Evolutionary conservation across 495 filamentous ascomycete species (phyloP).

Genomic region (Penicillium herquei): DNA sequence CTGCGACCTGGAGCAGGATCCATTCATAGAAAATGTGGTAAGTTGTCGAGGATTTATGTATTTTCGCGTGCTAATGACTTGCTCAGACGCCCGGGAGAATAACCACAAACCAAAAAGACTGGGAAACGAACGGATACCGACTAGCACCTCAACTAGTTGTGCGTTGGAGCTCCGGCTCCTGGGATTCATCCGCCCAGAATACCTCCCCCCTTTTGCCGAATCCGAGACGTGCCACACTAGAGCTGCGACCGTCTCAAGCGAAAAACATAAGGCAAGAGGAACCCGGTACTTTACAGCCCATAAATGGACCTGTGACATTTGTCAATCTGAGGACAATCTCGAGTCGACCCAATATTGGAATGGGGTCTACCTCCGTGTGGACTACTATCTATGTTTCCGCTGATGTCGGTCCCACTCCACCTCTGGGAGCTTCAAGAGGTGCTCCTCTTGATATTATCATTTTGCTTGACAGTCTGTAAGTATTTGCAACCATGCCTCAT

Average conservation of each 20-base stretch:
- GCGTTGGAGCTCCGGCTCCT: slow-evolving; percentile 30
- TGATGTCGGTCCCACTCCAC: slow-evolving; percentile 19
- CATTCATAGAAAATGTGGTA: slow-evolving; percentile 20
- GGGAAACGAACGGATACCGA: background rate
- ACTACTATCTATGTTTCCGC: slow-evolving; percentile 22
- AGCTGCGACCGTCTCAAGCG: background rate
- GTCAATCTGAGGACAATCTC: slow-evolving; percentile 18
- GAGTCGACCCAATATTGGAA: slow-evolving; percentile 9
- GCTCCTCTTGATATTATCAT: slow-evolving; percentile 26
- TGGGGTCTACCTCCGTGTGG: slow-evolving; percentile 17
- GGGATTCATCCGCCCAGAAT: background rate
- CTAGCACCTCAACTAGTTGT: slow-evolving; percentile 11
- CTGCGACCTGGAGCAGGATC: slow-evolving; percentile 10
- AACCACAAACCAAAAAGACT: background rate
- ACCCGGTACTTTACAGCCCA: slow-evolving; percentile 7
- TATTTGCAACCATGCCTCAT: background rate
- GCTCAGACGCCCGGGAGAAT: background rate
- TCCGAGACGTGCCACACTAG: background rate
- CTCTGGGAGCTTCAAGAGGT: slow-evolving; percentile 12
- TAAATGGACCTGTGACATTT: slow-evolving; percentile 22
- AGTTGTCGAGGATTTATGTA: background rate
- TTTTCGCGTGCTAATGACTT: background rate
- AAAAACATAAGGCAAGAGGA: background rate
- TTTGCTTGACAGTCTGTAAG: slow-evolving; percentile 25
- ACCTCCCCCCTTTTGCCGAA: too few species aligned